These are phyloP conservation scores for Acephala macrosclerotiorum DNA, from an alignment of 2,329 filamentous ascomycete genomes.

Conservation along the genomic window DNA sequence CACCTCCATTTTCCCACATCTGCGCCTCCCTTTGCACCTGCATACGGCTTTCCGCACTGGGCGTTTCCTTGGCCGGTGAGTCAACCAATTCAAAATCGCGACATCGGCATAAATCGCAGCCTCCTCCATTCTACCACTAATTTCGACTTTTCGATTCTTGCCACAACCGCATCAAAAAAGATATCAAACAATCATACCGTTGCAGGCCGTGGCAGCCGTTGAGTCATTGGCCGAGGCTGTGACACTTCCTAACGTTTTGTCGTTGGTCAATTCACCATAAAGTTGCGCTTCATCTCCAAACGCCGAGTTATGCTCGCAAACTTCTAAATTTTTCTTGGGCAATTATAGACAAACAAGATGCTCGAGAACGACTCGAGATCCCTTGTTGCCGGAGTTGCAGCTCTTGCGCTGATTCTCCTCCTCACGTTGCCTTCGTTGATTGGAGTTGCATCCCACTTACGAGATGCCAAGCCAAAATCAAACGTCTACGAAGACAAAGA, in stretches of 20 bases:
- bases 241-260: background rate
- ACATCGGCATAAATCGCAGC: background rate
- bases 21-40: background rate
- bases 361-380: slow-evolving; percentile 59
- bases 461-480: slow-evolving; percentile 41
- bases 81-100: background rate
- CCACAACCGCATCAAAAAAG: background rate
- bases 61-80: slow-evolving; percentile 3
- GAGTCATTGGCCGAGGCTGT: background rate
- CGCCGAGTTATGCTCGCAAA: background rate
- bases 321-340: background rate
- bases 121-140: background rate
- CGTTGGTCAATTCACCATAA: background rate
- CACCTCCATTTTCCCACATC: background rate
- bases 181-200: background rate
- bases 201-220: background rate
- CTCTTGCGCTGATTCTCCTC: slow-evolving; percentile 47
- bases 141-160: background rate
- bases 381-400: slow-evolving; percentile 35
- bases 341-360: slow-evolving; percentile 55
- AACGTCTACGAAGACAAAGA: slow-evolving; percentile 73
- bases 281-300: background rate
- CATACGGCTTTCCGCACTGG: background rate
- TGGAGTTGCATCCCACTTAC: slow-evolving; percentile 46
- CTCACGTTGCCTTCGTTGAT: slow-evolving; percentile 49